Conservation (phyloP, 2,329 filamentous ascomycete genomes). For the Colletotrichum falcatum region DNA sequence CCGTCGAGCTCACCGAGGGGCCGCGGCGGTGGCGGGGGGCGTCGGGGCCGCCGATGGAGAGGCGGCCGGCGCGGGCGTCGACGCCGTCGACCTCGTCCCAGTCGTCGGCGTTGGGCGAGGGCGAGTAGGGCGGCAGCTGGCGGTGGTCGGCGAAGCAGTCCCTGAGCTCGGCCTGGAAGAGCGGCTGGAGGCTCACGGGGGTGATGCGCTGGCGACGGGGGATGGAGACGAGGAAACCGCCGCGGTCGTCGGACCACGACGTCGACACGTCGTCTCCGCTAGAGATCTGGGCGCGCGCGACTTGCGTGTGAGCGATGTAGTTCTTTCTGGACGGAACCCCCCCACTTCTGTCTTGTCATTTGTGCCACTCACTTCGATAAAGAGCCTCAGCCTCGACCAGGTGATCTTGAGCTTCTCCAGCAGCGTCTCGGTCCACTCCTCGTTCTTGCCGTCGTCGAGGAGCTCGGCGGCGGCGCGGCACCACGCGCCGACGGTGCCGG, state of each 20-base stretch:
- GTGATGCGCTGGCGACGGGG: conserved; percentile 50
- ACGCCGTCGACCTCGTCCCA: conserved; percentile 58
- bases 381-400: conserved; percentile 48
- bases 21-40: conserved; percentile 10
- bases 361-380: conserved; percentile 50
- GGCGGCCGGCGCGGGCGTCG: conserved; percentile 47
- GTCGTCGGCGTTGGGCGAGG: conserved; percentile 49
- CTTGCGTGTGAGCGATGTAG: background rate
- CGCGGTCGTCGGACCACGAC: conserved; percentile 52
- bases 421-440: conserved; percentile 57
- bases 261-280: conserved; percentile 48
- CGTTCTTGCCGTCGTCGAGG: conserved; percentile 55
- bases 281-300: conserved; percentile 41
- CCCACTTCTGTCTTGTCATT: too few relatives aligned
- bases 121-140: conserved; percentile 17
- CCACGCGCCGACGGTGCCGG: conserved; percentile 55
- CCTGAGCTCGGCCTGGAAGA: conserved; percentile 52
- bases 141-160: conserved; percentile 50
- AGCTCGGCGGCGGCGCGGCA: conserved; percentile 53
- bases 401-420: conserved; percentile 50
- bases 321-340: background rate
- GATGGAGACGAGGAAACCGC: conserved; percentile 54
- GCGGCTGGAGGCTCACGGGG: conserved; percentile 50
- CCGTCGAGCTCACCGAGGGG: conserved; percentile 3
- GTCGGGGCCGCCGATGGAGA: conserved; percentile 30